These are phyloP conservation scores for Pythium insidiosum DNA, from an alignment of 352 stramenopile genomes.

Conservation along the genomic window DNA sequence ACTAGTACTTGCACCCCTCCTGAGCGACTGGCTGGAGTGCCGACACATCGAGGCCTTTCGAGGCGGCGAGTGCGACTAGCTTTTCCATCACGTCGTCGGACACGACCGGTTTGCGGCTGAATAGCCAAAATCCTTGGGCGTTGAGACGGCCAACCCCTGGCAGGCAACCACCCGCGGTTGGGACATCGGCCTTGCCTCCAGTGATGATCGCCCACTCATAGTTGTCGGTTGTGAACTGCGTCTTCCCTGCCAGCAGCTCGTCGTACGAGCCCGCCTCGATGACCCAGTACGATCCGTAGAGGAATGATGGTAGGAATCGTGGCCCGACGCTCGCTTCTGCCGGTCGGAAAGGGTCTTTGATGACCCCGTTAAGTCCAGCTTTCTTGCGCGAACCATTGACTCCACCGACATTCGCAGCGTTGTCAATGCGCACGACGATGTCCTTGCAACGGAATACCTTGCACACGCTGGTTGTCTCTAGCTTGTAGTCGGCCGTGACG, in stretches of 20 bases:
- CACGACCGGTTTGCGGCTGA: constrained; percentile 11
- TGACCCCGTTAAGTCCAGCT: constrained; percentile 5
- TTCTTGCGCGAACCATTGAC: constrained; percentile 9
- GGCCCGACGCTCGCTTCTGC: constrained; percentile 5
- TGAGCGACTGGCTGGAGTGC: constrained; percentile 9
- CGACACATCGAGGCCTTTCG: constrained; percentile 10
- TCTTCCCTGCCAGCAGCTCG: constrained; percentile 5
- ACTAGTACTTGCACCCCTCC: constrained; percentile 8
- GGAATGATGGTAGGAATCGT: not conserved
- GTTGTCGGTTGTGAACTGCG: constrained; percentile 5
- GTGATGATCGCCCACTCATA: constrained; percentile 17
- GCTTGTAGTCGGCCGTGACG: constrained; percentile 3
- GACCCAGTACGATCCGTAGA: constrained; percentile 12
- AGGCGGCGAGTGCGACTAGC: constrained; percentile 3
- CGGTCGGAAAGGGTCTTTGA: constrained; percentile 6
- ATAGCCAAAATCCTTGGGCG: constrained; percentile 12
- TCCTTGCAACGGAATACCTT: constrained; percentile 3
- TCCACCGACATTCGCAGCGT: constrained; percentile 7
- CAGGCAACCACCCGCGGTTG: constrained; percentile 5
- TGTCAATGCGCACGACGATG: constrained; percentile 1
- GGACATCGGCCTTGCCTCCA: constrained; percentile 3
- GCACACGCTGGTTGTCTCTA: not conserved
- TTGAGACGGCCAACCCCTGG: constrained; percentile 5
- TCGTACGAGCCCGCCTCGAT: constrained; percentile 13
- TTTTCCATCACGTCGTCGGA: constrained; percentile 2